These are phyloP conservation scores for Inonotus hispidus DNA, from an alignment of 1,284 basidiomycete genomes.

Conservation along the genomic window DNA sequence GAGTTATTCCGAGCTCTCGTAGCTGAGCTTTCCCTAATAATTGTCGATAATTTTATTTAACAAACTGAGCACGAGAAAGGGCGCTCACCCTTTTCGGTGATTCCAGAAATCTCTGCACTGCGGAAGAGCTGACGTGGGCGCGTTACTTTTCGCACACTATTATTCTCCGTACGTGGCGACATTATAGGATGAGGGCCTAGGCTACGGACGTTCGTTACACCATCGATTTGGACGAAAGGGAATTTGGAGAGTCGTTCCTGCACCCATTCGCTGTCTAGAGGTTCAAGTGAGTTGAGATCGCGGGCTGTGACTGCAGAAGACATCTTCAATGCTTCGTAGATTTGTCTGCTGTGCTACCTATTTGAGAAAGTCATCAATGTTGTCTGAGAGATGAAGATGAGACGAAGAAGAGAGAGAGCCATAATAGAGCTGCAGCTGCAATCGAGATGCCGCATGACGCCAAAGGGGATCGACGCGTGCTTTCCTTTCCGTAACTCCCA, in stretches of 20 bases:
- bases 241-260: constrained; percentile 53
- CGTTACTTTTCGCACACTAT: constrained; percentile 42
- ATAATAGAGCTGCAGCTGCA: background rate
- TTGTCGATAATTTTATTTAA: background rate
- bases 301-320: background rate
- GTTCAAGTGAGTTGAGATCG: constrained; percentile 34
- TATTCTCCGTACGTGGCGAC: constrained; percentile 13
- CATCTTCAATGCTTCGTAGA: background rate
- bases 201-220: constrained; percentile 69
- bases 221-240: constrained; percentile 61
- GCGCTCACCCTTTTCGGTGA: constrained; percentile 55
- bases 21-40: constrained; percentile 50
- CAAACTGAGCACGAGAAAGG: constrained; percentile 1
- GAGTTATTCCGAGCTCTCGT: constrained; percentile 54
- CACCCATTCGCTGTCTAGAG: constrained; percentile 61
- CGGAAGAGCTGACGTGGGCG: constrained; percentile 55
- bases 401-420: background rate
- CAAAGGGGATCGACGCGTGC: background rate
- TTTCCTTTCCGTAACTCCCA: background rate
- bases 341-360: background rate
- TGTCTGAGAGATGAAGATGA: too few relatives aligned
- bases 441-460: constrained; percentile 2
- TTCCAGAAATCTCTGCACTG: constrained; percentile 61
- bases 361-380: background rate
- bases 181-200: constrained; percentile 55